These are phyloP conservation scores for Exophiala xenobiotica DNA, from an alignment of 2,329 filamentous ascomycete species.

Conservation along the genomic window DNA sequence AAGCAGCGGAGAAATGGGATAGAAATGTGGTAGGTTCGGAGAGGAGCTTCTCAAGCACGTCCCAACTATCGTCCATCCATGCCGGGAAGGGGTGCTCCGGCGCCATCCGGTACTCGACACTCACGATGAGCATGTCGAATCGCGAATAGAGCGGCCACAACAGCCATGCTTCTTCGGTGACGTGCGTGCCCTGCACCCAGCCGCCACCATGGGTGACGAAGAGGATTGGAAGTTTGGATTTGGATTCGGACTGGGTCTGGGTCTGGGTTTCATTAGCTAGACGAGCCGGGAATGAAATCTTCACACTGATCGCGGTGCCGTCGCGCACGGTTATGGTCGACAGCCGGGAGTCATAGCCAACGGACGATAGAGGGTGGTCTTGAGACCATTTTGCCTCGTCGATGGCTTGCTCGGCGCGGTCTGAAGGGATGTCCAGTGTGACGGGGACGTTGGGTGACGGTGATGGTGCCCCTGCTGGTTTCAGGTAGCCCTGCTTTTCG, in stretches of 20 bases:
- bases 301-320: constrained; percentile 12
- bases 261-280: too few species aligned
- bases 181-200: constrained; percentile 17
- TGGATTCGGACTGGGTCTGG: not conserved
- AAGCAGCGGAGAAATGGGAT: not conserved
- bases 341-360: constrained; percentile 12
- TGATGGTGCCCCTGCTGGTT: too few species aligned
- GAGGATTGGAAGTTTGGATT: constrained; percentile 2
- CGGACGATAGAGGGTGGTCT: constrained; percentile 3
- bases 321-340: constrained; percentile 12
- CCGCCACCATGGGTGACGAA: constrained; percentile 21
- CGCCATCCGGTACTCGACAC: constrained; percentile 34
- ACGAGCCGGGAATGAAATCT: constrained; percentile 7
- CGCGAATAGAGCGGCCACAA: constrained; percentile 14
- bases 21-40: constrained; percentile 7
- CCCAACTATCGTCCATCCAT: constrained; percentile 30
- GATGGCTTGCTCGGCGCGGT: not conserved
- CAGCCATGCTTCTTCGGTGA: constrained; percentile 12
- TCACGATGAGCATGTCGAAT: constrained; percentile 26
- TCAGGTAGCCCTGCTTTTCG: constrained; percentile 6
- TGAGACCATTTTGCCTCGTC: constrained; percentile 3
- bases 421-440: not conserved
- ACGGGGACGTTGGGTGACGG: not conserved
- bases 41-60: constrained; percentile 25
- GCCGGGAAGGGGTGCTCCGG: constrained; percentile 32